Base-by-base conservation (phyloP, 140 eudicot genomes). In the Anethum foeniculum region DNA sequence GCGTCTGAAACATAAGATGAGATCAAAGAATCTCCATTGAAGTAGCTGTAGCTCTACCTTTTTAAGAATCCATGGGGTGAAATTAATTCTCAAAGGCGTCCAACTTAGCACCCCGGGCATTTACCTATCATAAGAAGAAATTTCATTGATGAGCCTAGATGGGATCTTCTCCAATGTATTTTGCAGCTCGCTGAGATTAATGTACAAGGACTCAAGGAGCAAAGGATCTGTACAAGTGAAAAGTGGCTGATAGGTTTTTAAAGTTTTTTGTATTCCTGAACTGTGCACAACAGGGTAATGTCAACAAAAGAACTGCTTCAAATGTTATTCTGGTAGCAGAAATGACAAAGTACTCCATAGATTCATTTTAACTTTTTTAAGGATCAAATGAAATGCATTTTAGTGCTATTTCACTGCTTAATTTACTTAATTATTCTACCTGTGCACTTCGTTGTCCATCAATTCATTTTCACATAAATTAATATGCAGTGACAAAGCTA, bases 151-250 rank as follows among this genome's bases (percentile, higher is more conserved):
- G 52, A 11, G 52, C 52, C 5, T 48, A 3, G 48, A 48, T 48
- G 48, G 48, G 52, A 48, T 92, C 97, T 84, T 92, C 93, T 12
- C 98, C 98, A 81, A 94, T 89, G n/a, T 81, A 91, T 80, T 84
- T 83, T 51, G 97, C 94, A 32, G 93, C 97, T 85, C 89, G 94
- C 98, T 94, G 86, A 4, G 34, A 58, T 67, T 38, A 38, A 38
- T 38, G 41, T 38, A 38, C 41, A 38, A 38, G 41, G 41, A 39
- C 43, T 39, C 43, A 5, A 39, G 43, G 43, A 39, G 43, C 43
- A 39, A 39, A 6, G 43, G 43, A 39, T 39, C 43, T 39, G 43
- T 39, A 4, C 43, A 39, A 39, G 43, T 39, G 6, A 39, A 39
- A 39, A 39, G 43, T 39, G 5, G 43, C 43, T 6, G 5, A 41